phyloP scores from a whole-genome alignment of 2,329 filamentous ascomycete genomes.

The Acephala macrosclerotiorum region DNA sequence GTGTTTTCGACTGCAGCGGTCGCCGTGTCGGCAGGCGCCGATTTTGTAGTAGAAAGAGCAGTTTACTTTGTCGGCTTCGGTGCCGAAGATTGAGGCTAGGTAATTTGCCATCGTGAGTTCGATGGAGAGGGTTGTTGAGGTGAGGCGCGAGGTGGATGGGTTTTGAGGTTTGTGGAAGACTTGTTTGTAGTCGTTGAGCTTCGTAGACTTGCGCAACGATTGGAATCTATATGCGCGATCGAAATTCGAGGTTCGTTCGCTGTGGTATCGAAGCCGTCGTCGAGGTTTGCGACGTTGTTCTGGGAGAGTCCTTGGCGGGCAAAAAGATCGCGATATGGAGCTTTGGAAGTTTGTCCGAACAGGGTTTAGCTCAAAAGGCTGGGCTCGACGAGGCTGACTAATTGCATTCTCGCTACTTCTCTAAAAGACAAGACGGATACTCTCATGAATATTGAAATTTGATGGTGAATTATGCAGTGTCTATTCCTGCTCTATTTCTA shows the following conservation, averaged over 20 bases:
- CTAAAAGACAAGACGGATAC: neutral
- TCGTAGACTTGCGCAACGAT: neutral
- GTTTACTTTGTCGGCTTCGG: constrained; percentile 99
- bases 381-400: neutral
- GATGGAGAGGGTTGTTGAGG: constrained; percentile 6
- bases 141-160: constrained; percentile 2
- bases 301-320: constrained; percentile 13
- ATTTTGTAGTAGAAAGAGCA: constrained; percentile 99
- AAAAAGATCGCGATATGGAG: constrained; percentile 28
- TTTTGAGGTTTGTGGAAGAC: neutral
- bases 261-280: neutral
- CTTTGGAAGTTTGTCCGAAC: constrained; percentile 13
- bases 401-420: neutral
- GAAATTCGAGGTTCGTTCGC: neutral
- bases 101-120: constrained; percentile 83
- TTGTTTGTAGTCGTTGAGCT: neutral
- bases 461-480: neutral
- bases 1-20: constrained; percentile 97
- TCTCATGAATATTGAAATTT: neutral
- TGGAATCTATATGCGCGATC: neutral
- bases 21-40: constrained; percentile 96
- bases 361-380: constrained; percentile 1
- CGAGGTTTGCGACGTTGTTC: constrained; percentile 13
- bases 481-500: neutral
- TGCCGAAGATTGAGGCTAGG: constrained; percentile 98